These are phyloP conservation scores for Alloteropsis semialata DNA, from an alignment of 176 grass and related monocot species.

Conservation along the genomic window DNA sequence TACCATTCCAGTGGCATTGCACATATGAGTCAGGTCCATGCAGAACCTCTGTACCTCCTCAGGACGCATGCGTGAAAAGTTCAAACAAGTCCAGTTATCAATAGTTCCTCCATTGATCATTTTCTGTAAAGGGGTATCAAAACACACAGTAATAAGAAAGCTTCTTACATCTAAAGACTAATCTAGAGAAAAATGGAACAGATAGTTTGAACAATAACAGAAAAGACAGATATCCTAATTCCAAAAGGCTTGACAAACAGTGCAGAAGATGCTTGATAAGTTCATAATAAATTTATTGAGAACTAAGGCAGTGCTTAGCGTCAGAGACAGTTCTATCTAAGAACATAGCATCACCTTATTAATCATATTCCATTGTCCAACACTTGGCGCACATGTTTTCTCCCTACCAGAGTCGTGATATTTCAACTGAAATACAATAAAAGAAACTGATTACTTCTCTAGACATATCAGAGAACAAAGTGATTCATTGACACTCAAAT, in stretches of 20 bases:
- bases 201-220: neutral
- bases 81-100: constrained; percentile 69
- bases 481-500: neutral
- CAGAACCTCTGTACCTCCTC: constrained; percentile 57
- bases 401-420: constrained; percentile 73
- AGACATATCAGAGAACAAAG: neutral
- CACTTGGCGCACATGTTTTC: constrained; percentile 55
- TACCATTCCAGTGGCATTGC: constrained; percentile 75
- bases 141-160: neutral
- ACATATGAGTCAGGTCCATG: constrained; percentile 55
- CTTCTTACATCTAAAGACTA: neutral
- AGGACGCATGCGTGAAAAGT: constrained; percentile 42
- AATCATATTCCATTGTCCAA: constrained; percentile 93
- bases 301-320: neutral
- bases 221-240: neutral
- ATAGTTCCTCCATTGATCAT: constrained; percentile 70
- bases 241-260: neutral
- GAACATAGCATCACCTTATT: too few relatives aligned
- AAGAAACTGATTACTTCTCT: neutral
- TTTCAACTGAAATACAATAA: constrained; percentile 54
- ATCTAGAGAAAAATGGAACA: neutral
- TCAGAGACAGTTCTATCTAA: neutral
- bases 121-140: constrained; percentile 43
- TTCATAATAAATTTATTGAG: neutral
- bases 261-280: neutral